phyloP scores from a whole-genome alignment of 306 rosid genomes.

The Pyrus communis region DNA sequence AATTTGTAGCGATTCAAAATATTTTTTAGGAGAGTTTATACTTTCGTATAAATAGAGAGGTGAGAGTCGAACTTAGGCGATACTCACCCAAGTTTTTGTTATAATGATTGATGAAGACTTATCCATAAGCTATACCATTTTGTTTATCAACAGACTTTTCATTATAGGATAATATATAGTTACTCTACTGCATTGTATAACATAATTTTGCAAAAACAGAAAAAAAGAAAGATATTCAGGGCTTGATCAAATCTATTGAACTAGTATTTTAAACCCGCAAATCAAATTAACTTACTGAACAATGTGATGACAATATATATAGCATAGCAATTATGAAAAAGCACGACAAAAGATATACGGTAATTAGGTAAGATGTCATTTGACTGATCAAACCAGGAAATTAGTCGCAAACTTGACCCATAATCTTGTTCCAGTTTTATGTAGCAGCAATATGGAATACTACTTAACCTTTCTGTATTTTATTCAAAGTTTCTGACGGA shows the following conservation, averaged over 20 bases:
- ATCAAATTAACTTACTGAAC: background rate
- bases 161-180: no score
- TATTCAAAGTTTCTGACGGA: background rate
- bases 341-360: background rate
- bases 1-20: background rate
- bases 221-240: no score
- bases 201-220: no score
- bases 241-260: background rate
- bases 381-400: background rate
- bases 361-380: background rate
- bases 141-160: no score
- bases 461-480: background rate
- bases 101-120: background rate
- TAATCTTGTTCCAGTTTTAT: no score
- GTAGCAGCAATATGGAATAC: background rate
- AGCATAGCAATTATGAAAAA: background rate
- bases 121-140: no score
- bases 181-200: no score
- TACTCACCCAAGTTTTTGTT: background rate
- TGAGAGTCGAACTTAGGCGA: no score
- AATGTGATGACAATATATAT: background rate
- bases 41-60: background rate
- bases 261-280: background rate
- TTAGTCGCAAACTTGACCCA: background rate
- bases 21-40: no score